Conservation (phyloP, 192 early-diverging fungal species). For the Backusella circina region DNA sequence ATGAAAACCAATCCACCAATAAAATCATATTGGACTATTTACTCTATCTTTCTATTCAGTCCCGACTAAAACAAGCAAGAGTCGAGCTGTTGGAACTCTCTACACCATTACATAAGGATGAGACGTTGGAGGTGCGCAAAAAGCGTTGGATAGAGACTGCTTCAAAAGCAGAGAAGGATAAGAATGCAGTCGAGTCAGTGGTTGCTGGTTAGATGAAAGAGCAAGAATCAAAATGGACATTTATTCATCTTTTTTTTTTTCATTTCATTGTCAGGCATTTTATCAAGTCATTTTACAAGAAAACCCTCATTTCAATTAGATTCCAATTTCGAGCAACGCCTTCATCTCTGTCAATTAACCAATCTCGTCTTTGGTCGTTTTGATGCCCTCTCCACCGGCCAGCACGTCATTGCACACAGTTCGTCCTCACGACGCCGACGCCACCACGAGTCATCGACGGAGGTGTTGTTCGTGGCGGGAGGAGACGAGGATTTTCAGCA, state of each 20-base stretch:
- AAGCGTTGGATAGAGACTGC: slow-evolving; percentile 35
- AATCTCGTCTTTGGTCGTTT: slow-evolving; percentile 58
- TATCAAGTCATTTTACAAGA: slow-evolving; percentile 27
- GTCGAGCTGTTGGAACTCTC: slow-evolving; percentile 36
- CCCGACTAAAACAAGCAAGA: slow-evolving; percentile 48
- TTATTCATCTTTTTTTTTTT: not conserved
- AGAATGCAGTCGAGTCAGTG: slow-evolving; percentile 48
- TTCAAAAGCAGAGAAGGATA: slow-evolving; percentile 44
- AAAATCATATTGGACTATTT: slow-evolving; percentile 54
- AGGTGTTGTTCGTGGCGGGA: not conserved
- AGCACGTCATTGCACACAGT: slow-evolving; percentile 14
- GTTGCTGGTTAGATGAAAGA: slow-evolving; percentile 37
- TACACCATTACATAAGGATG: slow-evolving; percentile 27
- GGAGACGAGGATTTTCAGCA: slow-evolving; percentile 11
- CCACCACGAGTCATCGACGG: slow-evolving; percentile 8
- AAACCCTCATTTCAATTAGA: slow-evolving; percentile 34
- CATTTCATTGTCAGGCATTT: slow-evolving; percentile 23
- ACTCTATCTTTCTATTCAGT: slow-evolving; percentile 50
- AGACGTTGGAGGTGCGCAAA: slow-evolving; percentile 36
- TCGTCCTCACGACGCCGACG: slow-evolving; percentile 30
- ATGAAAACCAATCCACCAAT: slow-evolving; percentile 39
- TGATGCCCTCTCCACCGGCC: slow-evolving; percentile 33
- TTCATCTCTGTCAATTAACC: slow-evolving; percentile 51
- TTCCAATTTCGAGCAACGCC: slow-evolving; percentile 44
- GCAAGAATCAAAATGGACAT: not conserved